Evolutionary conservation across 306 rosid genomes (phyloP).

Genomic region (Cicer bijugum): DNA sequence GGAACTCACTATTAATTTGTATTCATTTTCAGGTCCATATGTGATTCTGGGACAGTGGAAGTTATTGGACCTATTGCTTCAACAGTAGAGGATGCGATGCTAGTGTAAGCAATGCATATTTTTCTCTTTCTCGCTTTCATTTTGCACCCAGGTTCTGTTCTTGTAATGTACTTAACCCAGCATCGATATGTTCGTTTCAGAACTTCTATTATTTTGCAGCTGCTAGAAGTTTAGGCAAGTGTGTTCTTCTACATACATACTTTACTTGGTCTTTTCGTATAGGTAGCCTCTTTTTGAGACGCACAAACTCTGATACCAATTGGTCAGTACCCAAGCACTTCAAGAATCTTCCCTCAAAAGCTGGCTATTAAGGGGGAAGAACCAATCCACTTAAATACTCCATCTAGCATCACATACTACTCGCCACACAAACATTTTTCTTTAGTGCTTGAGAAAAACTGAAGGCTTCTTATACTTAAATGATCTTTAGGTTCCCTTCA

Average conservation of each 20-base stretch:
- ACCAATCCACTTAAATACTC: too few relatives aligned
- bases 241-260: neutral
- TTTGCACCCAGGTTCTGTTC: slow-evolving; percentile 1
- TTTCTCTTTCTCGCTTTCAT: slow-evolving; percentile 22
- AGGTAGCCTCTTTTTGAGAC: too few relatives aligned
- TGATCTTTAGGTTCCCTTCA: slow-evolving; percentile 28
- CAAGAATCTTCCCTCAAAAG: too few relatives aligned
- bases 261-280: too few relatives aligned
- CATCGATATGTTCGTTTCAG: neutral
- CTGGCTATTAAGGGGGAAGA: too few relatives aligned
- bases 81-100: slow-evolving; percentile 85
- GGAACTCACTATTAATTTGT: neutral
- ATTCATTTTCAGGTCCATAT: slow-evolving; percentile 69
- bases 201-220: slow-evolving; percentile 14
- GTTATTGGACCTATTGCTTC: slow-evolving; percentile 96
- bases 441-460: slow-evolving; percentile 5
- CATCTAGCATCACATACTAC: too few relatives aligned
- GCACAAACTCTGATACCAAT: too few relatives aligned
- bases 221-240: neutral
- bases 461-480: slow-evolving; percentile 20
- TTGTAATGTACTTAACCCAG: neutral
- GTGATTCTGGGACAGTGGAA: slow-evolving; percentile 90
- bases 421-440: neutral
- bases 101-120: slow-evolving; percentile 69
- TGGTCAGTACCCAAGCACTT: too few relatives aligned